Evolutionary conservation across 2,329 filamentous ascomycete genomes (phyloP).

Genomic region (Penicillium sclerotiorum): DNA sequence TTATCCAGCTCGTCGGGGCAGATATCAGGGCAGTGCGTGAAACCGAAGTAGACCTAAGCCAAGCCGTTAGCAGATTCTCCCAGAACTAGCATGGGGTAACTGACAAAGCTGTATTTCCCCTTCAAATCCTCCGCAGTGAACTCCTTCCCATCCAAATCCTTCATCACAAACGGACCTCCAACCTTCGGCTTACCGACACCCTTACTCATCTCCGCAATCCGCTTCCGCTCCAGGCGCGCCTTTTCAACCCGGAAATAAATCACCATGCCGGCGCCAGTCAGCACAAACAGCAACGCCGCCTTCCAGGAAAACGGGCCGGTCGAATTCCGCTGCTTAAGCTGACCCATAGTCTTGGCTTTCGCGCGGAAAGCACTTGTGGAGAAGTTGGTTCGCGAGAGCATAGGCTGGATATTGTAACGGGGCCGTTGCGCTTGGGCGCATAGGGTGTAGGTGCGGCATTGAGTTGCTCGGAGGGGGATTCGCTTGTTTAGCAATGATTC

Average conservation of each 20-base stretch:
- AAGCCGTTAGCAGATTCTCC: no score
- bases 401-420: slow-evolving; percentile 14
- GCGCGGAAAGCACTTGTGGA: slow-evolving; percentile 30
- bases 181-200: slow-evolving; percentile 92
- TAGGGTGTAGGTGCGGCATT: slow-evolving; percentile 27
- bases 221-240: slow-evolving; percentile 82
- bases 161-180: slow-evolving; percentile 79
- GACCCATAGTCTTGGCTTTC: slow-evolving; percentile 42
- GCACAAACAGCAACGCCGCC: slow-evolving; percentile 81
- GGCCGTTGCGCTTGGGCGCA: slow-evolving; percentile 26
- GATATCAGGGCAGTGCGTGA: slow-evolving; percentile 97
- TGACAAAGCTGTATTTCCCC: slow-evolving; percentile 70
- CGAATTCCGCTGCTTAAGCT: slow-evolving; percentile 41
- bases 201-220: slow-evolving; percentile 88
- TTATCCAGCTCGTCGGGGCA: slow-evolving; percentile 99
- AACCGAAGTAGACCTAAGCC: slow-evolving; percentile 98
- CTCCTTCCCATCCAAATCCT: slow-evolving; percentile 76
- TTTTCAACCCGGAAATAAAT: slow-evolving; percentile 96
- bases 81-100: no score
- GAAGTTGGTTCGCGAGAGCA: slow-evolving; percentile 25
- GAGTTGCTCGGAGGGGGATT: slow-evolving; percentile 23
- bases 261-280: slow-evolving; percentile 74
- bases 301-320: slow-evolving; percentile 84
- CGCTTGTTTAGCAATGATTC: slow-evolving; percentile 18
- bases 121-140: slow-evolving; percentile 81